Evolutionary conservation across 1,139 yeast species (phyloP).

Genomic region (Protomyces pachydermus): DNA sequence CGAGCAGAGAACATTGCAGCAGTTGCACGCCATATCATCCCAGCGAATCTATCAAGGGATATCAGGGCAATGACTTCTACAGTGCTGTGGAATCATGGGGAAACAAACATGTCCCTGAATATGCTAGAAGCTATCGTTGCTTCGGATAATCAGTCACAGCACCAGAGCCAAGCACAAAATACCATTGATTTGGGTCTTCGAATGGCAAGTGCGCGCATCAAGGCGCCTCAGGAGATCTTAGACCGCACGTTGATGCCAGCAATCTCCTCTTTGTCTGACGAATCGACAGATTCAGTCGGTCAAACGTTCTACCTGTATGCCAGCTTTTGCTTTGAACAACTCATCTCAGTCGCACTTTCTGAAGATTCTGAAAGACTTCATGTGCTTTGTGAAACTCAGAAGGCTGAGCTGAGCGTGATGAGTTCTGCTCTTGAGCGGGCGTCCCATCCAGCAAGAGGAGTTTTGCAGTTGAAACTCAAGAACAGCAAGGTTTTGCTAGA

Average conservation of each 20-base stretch:
- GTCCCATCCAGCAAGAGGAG: constrained; percentile 50
- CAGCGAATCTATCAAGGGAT: neutral
- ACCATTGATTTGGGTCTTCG: constrained; percentile 50
- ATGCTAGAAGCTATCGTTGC: neutral
- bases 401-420: constrained; percentile 49
- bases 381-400: constrained; percentile 43
- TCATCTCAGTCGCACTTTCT: constrained; percentile 45
- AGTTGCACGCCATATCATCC: neutral
- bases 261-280: constrained; percentile 33
- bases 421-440: constrained; percentile 46
- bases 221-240: constrained; percentile 56
- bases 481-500: constrained; percentile 47
- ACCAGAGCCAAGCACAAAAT: neutral
- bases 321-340: constrained; percentile 67
- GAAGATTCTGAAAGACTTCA: constrained; percentile 48
- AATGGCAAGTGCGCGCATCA: constrained; percentile 67
- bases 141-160: neutral
- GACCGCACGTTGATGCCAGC: constrained; percentile 52
- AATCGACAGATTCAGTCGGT: constrained; percentile 39
- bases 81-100: constrained; percentile 23
- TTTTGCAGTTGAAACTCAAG: constrained; percentile 39
- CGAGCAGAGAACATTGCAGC: constrained; percentile 4
- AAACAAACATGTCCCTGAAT: constrained; percentile 4
- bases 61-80: constrained; percentile 7
- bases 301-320: constrained; percentile 59